A percentile compares a stretch with the other conserved stretches of the same genome.
These are phyloP conservation scores for Umbelopsis sp. DNA, from an alignment of 192 early-diverging fungal genomes.

Conservation along the genomic window DNA sequence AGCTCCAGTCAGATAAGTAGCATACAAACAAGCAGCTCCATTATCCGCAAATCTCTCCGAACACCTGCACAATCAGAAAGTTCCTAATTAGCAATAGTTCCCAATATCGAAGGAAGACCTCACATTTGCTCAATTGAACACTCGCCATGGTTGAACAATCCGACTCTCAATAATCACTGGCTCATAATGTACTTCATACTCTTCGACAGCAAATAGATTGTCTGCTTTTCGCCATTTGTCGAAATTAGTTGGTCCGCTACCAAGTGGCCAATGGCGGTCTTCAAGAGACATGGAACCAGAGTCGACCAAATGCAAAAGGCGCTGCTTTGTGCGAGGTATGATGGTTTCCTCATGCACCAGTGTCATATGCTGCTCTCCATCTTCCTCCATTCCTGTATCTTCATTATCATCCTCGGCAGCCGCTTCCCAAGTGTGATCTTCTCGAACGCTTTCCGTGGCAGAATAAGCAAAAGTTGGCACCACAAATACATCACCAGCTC, in stretches of 20 bases:
- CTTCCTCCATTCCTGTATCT: not conserved
- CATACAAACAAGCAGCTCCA: slow-evolving; percentile 55
- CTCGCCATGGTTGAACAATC: slow-evolving; percentile 47
- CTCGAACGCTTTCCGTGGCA: not conserved
- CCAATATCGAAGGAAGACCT: not conserved
- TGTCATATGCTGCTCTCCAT: not conserved
- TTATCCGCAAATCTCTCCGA: slow-evolving; percentile 61
- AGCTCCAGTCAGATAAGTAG: slow-evolving; percentile 53
- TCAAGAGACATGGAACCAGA: slow-evolving; percentile 37
- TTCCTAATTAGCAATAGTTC: not conserved
- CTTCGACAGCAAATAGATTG: slow-evolving; percentile 46
- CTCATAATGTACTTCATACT: slow-evolving; percentile 61
- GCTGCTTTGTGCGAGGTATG: slow-evolving; percentile 39
- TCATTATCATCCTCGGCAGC: slow-evolving; percentile 12
- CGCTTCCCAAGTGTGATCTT: not conserved
- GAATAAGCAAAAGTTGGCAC: slow-evolving; percentile 56
- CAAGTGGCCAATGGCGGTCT: slow-evolving; percentile 58
- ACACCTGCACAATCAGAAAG: slow-evolving; percentile 40
- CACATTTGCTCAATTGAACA: not conserved
- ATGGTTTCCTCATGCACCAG: not conserved
- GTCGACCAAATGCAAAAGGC: slow-evolving; percentile 38
- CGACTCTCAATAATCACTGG: slow-evolving; percentile 56
- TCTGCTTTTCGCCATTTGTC: slow-evolving; percentile 48
- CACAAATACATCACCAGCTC: slow-evolving; percentile 52
- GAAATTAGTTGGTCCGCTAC: slow-evolving; percentile 52